A percentile compares a stretch with the other conserved stretches of the same genome.
Evolutionary conservation across 2,329 filamentous ascomycete species (phyloP).

Genomic region (Metarhizium rileyi): DNA sequence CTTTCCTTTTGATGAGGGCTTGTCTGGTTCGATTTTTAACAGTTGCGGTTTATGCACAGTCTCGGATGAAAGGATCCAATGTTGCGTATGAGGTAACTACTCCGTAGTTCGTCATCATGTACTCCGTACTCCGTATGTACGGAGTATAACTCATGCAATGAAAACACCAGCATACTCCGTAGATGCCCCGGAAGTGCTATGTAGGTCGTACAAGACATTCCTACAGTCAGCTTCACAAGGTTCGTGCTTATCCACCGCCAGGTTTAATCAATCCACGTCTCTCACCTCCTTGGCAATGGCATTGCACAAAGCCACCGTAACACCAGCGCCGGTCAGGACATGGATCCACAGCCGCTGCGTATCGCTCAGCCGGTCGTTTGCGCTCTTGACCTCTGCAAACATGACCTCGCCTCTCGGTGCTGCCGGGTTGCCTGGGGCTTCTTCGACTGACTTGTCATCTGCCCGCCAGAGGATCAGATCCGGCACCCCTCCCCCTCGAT

Average conservation of each 20-base stretch:
- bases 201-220: background rate
- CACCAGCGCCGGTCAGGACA: conserved; percentile 74
- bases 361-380: conserved; percentile 90
- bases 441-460: background rate
- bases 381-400: conserved; percentile 73
- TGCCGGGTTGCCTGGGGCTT: conserved; percentile 13
- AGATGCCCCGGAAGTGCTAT: background rate
- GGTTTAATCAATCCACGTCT: conserved; percentile 22
- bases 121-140: background rate
- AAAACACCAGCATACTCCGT: too few species aligned
- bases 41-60: background rate
- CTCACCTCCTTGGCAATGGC: conserved; percentile 45
- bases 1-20: too few species aligned
- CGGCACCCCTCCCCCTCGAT: conserved; percentile 78
- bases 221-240: background rate
- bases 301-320: conserved; percentile 74
- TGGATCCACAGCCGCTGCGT: conserved; percentile 96
- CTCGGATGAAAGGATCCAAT: background rate
- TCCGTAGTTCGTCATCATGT: background rate
- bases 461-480: conserved; percentile 82
- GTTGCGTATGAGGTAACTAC: background rate
- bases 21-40: background rate
- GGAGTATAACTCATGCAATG: background rate
- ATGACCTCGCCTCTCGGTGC: conserved; percentile 50
- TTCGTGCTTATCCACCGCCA: background rate